Base-by-base conservation (phyloP, 805 yeast species). In the Yamadazyma sp. region DNA sequence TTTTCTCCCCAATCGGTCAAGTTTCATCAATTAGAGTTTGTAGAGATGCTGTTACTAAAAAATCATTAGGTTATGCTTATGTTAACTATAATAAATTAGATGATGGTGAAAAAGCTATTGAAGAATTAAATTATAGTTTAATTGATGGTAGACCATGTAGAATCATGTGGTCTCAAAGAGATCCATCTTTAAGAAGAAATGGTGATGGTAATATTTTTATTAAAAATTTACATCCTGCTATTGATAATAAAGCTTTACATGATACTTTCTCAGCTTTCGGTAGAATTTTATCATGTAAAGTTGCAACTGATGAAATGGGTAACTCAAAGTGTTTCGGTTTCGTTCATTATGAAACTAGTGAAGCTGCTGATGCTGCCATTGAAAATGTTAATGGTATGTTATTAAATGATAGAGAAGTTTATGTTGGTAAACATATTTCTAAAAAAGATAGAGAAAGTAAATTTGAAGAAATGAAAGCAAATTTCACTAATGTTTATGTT, bases 141-240 rank as follows among this genome's bases (percentile, higher is more conserved):
- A 81, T 93, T 71, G 89, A 89, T 68, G 97, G 96, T 59, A 86
- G 83, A 59, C 88, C 96, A 56, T 88, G 97, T 73, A 87, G 98
- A 70, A 91, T 93, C 74, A 93, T 93, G 98, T 88, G 98, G 97
- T 88, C 97, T 51, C 98, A 93, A 76, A 87, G 98, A 73, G 98
- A 93, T 65, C 98, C 98, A 48, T 77, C 96, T 44, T 66, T 81
- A 56, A 86, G 98, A 78, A 86, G 82, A 76, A 82, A 82, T 60
- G 97, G 97, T 65, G 83, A 86, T 47, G 97, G 96, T 59, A 93
- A 93, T 78, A 82, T 93, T 50, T 93, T 84, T 80, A 91, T 93
- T 75, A 93, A 93, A 82, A 93, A 93, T 80, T 80, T 93, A 70
- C 96, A 91, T 69, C 94, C 96, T 43, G 95, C 86, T 58, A 93